Percentiles rank a stretch among this genome's conserved stretches.
phyloP scores from a whole-genome alignment of 2,329 filamentous ascomycete species.

The Scortechinia acanthostroma region DNA sequence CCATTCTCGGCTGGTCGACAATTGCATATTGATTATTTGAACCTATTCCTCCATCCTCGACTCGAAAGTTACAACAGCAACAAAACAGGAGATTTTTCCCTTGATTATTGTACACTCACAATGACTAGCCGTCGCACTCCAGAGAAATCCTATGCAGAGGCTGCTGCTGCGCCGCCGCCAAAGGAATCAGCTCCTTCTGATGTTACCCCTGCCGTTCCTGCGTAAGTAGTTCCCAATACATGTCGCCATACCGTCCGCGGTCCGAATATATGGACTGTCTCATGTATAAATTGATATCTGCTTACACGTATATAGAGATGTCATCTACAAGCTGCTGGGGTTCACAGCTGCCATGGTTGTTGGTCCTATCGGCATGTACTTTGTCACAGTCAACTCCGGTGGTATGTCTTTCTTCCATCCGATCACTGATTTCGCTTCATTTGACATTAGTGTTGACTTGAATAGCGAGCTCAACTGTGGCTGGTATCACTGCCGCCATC shows the following conservation, averaged over 20 bases:
- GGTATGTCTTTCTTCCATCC: constrained; percentile 27
- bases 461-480: constrained; percentile 46
- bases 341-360: constrained; percentile 61
- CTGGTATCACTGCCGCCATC: constrained; percentile 53
- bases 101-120: too few relatives aligned
- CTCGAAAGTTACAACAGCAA: too few relatives aligned
- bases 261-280: too few relatives aligned
- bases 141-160: not conserved
- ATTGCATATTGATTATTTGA: too few relatives aligned
- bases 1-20: too few relatives aligned
- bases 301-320: constrained; percentile 26
- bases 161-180: not conserved
- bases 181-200: not conserved
- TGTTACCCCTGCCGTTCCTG: not conserved
- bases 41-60: too few relatives aligned
- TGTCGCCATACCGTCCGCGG: too few relatives aligned
- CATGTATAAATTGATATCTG: not conserved
- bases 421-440: not conserved
- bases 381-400: constrained; percentile 42
- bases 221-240: too few relatives aligned
- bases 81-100: too few relatives aligned
- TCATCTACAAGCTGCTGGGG: constrained; percentile 56
- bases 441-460: not conserved
- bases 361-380: constrained; percentile 56
- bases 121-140: not conserved